Conservation (phyloP, 2,329 filamentous ascomycete genomes). For the Lasiodiplodia sp. region DNA sequence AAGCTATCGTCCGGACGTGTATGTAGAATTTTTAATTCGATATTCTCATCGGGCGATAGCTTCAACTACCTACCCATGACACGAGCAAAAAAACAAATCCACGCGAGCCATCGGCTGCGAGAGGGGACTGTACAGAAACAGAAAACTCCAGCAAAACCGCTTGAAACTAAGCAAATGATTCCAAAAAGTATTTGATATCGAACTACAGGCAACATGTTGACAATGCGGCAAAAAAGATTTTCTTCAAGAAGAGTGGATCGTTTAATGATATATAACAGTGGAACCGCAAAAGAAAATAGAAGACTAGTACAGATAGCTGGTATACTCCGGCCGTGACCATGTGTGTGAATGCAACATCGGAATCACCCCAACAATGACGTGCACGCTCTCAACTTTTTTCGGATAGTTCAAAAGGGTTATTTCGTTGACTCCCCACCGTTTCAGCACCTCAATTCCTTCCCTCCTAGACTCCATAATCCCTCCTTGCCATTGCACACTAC, state of each 20-base stretch:
- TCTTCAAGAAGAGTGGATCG: neutral
- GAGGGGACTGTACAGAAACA: no score
- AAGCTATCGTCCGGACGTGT: no score
- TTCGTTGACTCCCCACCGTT: neutral
- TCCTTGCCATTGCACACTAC: neutral
- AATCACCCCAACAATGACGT: neutral
- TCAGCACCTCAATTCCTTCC: neutral
- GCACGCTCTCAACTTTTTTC: constrained; percentile 8
- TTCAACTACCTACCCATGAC: no score
- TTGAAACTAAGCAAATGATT: neutral
- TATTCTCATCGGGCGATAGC: no score
- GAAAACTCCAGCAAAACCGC: no score
- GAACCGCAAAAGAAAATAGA: neutral
- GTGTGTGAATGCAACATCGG: constrained; percentile 1
- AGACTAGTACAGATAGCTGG: constrained; percentile 18
- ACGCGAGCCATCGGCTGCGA: no score
- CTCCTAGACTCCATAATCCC: constrained; percentile 1
- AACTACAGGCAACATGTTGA: no score
- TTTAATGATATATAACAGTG: neutral
- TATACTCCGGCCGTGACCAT: constrained; percentile 25
- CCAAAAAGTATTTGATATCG: neutral
- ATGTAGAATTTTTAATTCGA: no score
- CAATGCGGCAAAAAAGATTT: neutral
- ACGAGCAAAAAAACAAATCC: no score
- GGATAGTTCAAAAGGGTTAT: neutral